These are phyloP conservation scores for Suhomyces bolitotheri DNA, from an alignment of 1,139 yeast species.

Conservation along the genomic window DNA sequence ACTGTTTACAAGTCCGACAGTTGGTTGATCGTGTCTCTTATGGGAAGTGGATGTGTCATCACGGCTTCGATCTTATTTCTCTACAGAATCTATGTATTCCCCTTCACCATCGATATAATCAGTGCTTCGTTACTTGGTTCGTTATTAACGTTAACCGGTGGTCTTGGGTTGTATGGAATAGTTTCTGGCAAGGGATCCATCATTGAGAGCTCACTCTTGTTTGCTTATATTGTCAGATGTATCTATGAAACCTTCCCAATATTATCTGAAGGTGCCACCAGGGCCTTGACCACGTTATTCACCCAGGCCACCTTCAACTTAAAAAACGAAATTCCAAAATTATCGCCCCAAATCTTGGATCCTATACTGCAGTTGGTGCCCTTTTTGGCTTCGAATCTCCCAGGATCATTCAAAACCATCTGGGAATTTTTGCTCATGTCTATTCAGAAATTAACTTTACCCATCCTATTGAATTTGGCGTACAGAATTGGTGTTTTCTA, in stretches of 20 bases:
- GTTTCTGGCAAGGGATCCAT: slow-evolving; percentile 83
- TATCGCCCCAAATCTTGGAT: slow-evolving; percentile 43
- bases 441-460: slow-evolving; percentile 73
- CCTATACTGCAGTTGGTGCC: slow-evolving; percentile 46
- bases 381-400: slow-evolving; percentile 52
- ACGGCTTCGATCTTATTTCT: slow-evolving; percentile 77
- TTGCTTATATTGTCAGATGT: slow-evolving; percentile 90
- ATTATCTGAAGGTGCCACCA: slow-evolving; percentile 55
- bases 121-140: slow-evolving; percentile 87
- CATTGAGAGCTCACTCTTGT: slow-evolving; percentile 79
- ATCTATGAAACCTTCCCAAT: slow-evolving; percentile 89
- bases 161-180: slow-evolving; percentile 81
- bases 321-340: slow-evolving; percentile 39
- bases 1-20: slow-evolving; percentile 67
- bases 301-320: slow-evolving; percentile 41
- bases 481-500: slow-evolving; percentile 86
- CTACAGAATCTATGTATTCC: slow-evolving; percentile 78
- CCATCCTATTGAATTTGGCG: slow-evolving; percentile 76
- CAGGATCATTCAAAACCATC: slow-evolving; percentile 62
- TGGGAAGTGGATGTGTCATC: slow-evolving; percentile 73
- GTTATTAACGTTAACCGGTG: slow-evolving; percentile 70
- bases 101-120: slow-evolving; percentile 66
- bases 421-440: slow-evolving; percentile 72
- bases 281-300: slow-evolving; percentile 39
- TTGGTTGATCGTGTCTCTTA: slow-evolving; percentile 76